phyloP scores from a whole-genome alignment of 106 monocot species.

The Dendrobium nobile region DNA sequence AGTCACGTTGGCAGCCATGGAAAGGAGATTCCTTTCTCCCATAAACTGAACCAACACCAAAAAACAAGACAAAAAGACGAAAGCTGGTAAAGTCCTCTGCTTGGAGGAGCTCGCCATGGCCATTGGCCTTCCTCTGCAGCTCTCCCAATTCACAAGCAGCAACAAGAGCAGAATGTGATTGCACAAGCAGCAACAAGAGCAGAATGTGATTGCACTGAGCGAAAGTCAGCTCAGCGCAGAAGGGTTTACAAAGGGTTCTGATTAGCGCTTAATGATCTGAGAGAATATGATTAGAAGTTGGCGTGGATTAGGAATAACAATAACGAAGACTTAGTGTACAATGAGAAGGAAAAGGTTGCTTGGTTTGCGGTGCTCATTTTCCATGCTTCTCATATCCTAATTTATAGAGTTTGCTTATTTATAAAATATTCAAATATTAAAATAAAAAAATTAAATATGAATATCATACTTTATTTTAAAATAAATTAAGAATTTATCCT shows the following conservation, averaged over 20 bases:
- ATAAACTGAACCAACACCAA: conserved; percentile 4
- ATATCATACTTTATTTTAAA: too few relatives aligned
- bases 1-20: conserved; percentile 6
- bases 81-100: neutral
- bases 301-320: neutral
- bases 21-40: neutral
- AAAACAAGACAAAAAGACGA: neutral
- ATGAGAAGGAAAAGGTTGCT: too few relatives aligned
- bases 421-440: too few relatives aligned
- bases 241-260: neutral
- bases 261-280: neutral
- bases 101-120: neutral
- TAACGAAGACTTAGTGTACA: too few relatives aligned
- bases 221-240: neutral
- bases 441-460: too few relatives aligned
- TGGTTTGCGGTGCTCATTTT: too few relatives aligned
- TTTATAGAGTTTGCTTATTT: too few relatives aligned
- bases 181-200: neutral
- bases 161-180: neutral
- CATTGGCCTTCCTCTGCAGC: neutral
- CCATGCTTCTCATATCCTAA: too few relatives aligned
- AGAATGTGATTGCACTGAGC: neutral
- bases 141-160: neutral
- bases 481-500: too few relatives aligned
- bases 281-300: neutral